Conservation (phyloP, 371 early-diverging fungal species). For the Umbelopsis sp. region DNA sequence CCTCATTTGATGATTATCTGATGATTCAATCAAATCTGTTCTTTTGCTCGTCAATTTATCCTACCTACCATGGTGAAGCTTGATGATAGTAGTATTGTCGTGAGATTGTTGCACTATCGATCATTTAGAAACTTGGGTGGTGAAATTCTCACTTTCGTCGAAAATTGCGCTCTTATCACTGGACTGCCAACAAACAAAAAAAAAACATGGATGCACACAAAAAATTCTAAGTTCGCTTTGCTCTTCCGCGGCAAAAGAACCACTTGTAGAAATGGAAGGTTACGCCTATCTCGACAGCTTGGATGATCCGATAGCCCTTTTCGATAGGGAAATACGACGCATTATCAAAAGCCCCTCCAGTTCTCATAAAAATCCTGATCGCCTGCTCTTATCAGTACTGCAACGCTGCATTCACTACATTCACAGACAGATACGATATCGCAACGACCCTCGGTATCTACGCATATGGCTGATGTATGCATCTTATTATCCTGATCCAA, state of each 20-base stretch:
- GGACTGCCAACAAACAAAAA: neutral
- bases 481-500: slow-evolving; percentile 26
- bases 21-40: slow-evolving; percentile 14
- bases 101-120: slow-evolving; percentile 12
- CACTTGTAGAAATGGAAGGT: slow-evolving; percentile 9
- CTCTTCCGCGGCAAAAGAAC: slow-evolving; percentile 11
- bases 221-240: neutral
- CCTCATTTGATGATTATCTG: neutral
- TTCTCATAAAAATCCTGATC: neutral
- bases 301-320: slow-evolving; percentile 74
- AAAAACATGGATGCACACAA: neutral
- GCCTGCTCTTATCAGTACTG: slow-evolving; percentile 19
- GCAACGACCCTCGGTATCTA: slow-evolving; percentile 34
- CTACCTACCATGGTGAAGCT: neutral
- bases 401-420: slow-evolving; percentile 20
- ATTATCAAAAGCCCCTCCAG: slow-evolving; percentile 58
- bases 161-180: neutral
- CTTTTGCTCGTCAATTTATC: neutral
- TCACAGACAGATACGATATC: slow-evolving; percentile 26
- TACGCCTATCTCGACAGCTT: slow-evolving; percentile 17
- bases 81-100: neutral
- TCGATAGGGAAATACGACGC: slow-evolving; percentile 64
- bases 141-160: neutral
- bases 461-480: slow-evolving; percentile 37
- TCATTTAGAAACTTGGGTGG: neutral